Evolutionary conservation across 768 basidiomycete species (phyloP).

Genomic region (Royoungia palumana): DNA sequence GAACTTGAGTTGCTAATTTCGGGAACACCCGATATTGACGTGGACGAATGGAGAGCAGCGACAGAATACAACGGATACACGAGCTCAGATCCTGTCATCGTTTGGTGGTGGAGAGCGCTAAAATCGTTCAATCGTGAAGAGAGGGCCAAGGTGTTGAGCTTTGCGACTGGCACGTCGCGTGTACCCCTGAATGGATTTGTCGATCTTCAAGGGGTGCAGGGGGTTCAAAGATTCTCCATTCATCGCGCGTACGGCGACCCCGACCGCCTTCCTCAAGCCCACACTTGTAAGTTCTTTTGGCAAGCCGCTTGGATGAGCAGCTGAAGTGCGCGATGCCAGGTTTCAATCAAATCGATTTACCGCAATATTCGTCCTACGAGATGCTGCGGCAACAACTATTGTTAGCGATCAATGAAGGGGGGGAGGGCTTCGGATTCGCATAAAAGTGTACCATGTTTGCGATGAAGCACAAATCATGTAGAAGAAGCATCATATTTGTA

Average conservation of each 20-base stretch:
- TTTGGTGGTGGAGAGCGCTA: conserved; percentile 99
- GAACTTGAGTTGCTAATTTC: conserved; percentile 93
- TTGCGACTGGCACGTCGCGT: conserved; percentile 89
- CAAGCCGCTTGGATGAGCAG: conserved; percentile 1
- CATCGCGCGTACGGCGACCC: conserved; percentile 89
- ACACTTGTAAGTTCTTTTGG: conserved; percentile 63
- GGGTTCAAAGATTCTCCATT: conserved; percentile 92
- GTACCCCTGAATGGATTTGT: conserved; percentile 94
- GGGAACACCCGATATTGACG: conserved; percentile 97
- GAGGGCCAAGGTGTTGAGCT: conserved; percentile 93
- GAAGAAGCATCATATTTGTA: conserved; percentile 37
- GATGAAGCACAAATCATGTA: conserved; percentile 16
- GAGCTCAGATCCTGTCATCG: conserved; percentile 89
- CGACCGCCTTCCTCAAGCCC: conserved; percentile 83
- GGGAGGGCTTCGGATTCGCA: conserved; percentile 91
- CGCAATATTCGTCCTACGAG: conserved; percentile 94
- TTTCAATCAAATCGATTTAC: conserved; percentile 94
- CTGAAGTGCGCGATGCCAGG: conserved; percentile 42
- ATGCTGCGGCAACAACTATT: conserved; percentile 89
- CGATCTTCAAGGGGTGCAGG: conserved; percentile 93
- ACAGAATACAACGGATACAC: conserved; percentile 89
- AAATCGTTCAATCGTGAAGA: conserved; percentile 98
- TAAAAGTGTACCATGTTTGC: conserved; percentile 25
- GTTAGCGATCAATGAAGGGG: conserved; percentile 93
- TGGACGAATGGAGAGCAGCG: conserved; percentile 94